Evolutionary conservation across 352 stramenopile species (phyloP), one percentile per base, ranked within the genome.

Genomic region (Globisporangium viniferum): DNA sequence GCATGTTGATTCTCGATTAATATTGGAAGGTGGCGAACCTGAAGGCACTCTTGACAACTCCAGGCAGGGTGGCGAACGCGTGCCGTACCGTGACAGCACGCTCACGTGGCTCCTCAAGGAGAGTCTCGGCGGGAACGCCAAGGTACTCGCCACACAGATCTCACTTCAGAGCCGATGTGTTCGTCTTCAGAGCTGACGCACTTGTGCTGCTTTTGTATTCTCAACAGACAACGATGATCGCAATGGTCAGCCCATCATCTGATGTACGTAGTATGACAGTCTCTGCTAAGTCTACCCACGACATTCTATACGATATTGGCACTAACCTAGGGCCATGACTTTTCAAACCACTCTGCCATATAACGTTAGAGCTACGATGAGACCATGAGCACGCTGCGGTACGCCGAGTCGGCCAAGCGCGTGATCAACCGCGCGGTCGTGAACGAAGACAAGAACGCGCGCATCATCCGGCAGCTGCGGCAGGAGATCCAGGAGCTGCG

Each of bases 21-120:
- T 39, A 9, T 5, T 39, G 33, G 33, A 39, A 9, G 33, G 33
- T 8, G 8, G 35, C 41, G n/a, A 48, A 48, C 41, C 41, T 29
- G 20, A 15, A 29, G 18, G n/a, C 31, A 24, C 3, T 41, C 20
- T 7, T n/a, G 5, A 8, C 56, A 61, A 22, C 41, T 44, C 2
- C 56, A 88, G 80, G 36, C 74, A 84, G 72, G 72, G 57, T 22
- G 54, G 69, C 7, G 83, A 95, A 49, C 86, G 86, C 8, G 80
- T 96, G 35, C 88, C 89, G 29, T 97, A 97, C 44, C 82, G 89
- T 54, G 89, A 96, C 70, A 93, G 84, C 59, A 94, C 84, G 4
- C 77, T 97, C 5, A 95, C 89, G 49, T 97, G 88, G 88, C 72
- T 97, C 5, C 64, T 97, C 1, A 95, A 96, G 48, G 88, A 95